These are phyloP conservation scores for Arabis hirsuta DNA, from an alignment of 345 rosid genomes.

Conservation along the genomic window DNA sequence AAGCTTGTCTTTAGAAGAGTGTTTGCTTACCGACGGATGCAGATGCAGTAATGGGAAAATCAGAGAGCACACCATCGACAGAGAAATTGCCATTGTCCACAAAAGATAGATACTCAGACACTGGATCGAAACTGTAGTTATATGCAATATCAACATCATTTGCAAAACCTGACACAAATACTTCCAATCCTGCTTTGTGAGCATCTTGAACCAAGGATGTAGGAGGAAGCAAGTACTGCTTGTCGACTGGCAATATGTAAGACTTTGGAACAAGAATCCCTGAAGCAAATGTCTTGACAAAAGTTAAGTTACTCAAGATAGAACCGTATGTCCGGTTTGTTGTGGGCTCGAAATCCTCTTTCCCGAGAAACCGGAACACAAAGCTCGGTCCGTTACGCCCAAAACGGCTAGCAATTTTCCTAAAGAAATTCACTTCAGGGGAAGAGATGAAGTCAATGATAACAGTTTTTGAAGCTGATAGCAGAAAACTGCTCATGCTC, in stretches of 20 bases:
- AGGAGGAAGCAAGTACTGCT: conserved; percentile 54
- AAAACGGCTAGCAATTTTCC: conserved; percentile 54
- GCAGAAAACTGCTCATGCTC: conserved; percentile 67
- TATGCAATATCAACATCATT: conserved; percentile 72
- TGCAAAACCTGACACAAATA: conserved; percentile 73
- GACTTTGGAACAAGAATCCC: conserved; percentile 85
- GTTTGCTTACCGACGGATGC: conserved; percentile 59
- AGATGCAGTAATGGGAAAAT: conserved; percentile 86
- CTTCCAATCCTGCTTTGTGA: conserved; percentile 81
- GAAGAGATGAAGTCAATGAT: conserved; percentile 70
- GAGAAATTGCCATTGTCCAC: conserved; percentile 81
- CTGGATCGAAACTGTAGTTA: conserved; percentile 82
- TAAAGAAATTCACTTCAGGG: conserved; percentile 78
- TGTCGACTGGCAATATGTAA: conserved; percentile 69
- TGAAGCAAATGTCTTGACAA: conserved; percentile 87
- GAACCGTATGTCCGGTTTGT: conserved; percentile 71
- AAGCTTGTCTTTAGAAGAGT: conserved; percentile 3
- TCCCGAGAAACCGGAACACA: conserved; percentile 59
- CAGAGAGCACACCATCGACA: conserved; percentile 88
- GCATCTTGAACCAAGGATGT: conserved; percentile 74
- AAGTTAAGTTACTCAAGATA: conserved; percentile 63
- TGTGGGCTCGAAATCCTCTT: conserved; percentile 61
- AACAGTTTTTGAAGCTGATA: conserved; percentile 50
- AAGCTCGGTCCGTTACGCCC: conserved; percentile 52
- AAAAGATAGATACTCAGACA: conserved; percentile 67